phyloP scores from a whole-genome alignment of 352 stramenopile genomes.

The Elongisporangium senticosum region DNA sequence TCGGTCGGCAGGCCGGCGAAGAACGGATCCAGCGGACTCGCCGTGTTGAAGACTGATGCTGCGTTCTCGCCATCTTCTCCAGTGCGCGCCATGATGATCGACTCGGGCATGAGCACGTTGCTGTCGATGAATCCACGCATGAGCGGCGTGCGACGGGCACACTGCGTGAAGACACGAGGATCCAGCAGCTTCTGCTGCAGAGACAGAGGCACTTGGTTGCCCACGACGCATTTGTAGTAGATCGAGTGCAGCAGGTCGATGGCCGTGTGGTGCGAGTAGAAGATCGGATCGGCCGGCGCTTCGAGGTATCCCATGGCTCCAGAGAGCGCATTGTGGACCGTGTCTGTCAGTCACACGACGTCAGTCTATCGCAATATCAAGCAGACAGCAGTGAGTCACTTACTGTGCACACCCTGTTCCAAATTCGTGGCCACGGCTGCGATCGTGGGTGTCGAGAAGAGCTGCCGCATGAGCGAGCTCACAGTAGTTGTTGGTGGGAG shows the following conservation, averaged over 20 bases:
- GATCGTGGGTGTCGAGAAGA: conserved; percentile 67
- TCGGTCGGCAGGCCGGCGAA: conserved; percentile 51
- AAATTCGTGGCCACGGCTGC: conserved; percentile 54
- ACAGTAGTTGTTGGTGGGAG: conserved; percentile 70
- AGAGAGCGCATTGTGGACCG: conserved; percentile 65
- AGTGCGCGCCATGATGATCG: conserved; percentile 39
- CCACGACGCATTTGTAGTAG: conserved; percentile 77
- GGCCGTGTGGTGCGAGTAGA: conserved; percentile 82
- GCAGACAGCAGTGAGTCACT: conserved; percentile 16
- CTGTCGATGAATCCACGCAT: conserved; percentile 23
- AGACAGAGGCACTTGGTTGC: conserved; percentile 45
- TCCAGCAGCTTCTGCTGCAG: conserved; percentile 54
- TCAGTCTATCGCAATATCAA: conserved; percentile 1
- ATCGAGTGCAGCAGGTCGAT: conserved; percentile 83
- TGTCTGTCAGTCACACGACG: conserved; percentile 33
- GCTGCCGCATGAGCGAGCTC: conserved; percentile 68
- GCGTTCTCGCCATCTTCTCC: conserved; percentile 34
- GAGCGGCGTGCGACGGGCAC: conserved; percentile 34
- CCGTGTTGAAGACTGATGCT: conserved; percentile 45
- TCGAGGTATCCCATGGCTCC: conserved; percentile 71
- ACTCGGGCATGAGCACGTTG: conserved; percentile 58
- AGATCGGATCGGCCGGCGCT: conserved; percentile 78
- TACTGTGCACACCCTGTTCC: conserved; percentile 76
- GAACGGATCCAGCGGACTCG: conserved; percentile 46
- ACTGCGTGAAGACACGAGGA: conserved; percentile 54